Evolutionary conservation across 1,139 yeast genomes (phyloP).

Genomic region (Yamadazyma songkhlaensis): DNA sequence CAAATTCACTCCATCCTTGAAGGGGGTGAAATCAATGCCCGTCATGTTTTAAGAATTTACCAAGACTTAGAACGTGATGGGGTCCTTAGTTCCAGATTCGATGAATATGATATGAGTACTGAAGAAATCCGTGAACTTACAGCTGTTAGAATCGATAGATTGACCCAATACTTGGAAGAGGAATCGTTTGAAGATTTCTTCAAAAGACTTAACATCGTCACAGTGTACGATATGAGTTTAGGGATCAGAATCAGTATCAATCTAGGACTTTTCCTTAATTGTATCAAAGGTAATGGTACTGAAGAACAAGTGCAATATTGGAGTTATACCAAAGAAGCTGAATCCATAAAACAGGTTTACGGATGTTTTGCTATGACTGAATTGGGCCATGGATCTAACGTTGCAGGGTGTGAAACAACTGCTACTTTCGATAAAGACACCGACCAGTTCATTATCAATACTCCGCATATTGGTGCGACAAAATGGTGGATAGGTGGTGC

Average conservation of each 20-base stretch:
- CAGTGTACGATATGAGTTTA: slow-evolving; percentile 59
- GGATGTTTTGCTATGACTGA: slow-evolving; percentile 53
- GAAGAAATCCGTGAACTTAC: slow-evolving; percentile 36
- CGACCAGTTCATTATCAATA: slow-evolving; percentile 44
- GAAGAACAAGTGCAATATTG: slow-evolving; percentile 39
- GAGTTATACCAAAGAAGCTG: slow-evolving; percentile 38
- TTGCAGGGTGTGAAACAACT: slow-evolving; percentile 45
- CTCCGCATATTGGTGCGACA: slow-evolving; percentile 50
- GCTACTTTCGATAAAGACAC: slow-evolving; percentile 41
- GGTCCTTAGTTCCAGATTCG: slow-evolving; percentile 30
- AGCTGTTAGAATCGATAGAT: slow-evolving; percentile 34
- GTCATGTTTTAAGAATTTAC: slow-evolving; percentile 24
- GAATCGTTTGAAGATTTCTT: slow-evolving; percentile 37
- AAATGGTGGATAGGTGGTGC: slow-evolving; percentile 56
- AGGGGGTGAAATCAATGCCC: slow-evolving; percentile 32
- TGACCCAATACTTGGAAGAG: slow-evolving; percentile 37
- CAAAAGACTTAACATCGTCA: slow-evolving; percentile 50
- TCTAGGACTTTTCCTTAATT: slow-evolving; percentile 66
- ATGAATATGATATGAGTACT: slow-evolving; percentile 37
- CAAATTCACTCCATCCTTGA: slow-evolving; percentile 42
- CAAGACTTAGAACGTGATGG: slow-evolving; percentile 47
- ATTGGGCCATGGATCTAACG: slow-evolving; percentile 49
- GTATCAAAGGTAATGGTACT: slow-evolving; percentile 74
- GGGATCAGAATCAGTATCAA: slow-evolving; percentile 58
- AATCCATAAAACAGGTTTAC: slow-evolving; percentile 34